Percentiles rank a stretch among this genome's conserved stretches.
phyloP scores from a whole-genome alignment of 306 rosid genomes.

The Lupinus albus region DNA sequence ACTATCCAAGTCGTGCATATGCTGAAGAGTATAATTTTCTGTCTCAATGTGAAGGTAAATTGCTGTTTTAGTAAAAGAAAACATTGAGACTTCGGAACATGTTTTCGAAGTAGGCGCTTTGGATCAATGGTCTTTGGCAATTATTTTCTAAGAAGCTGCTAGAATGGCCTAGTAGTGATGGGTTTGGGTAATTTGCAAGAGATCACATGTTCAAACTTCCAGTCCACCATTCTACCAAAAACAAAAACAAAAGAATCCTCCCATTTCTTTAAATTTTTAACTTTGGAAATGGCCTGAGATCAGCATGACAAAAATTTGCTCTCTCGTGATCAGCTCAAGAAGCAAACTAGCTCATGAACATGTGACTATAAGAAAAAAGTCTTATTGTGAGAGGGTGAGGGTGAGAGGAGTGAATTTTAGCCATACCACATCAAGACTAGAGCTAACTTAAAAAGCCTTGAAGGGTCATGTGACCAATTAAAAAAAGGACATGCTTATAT shows the following conservation, averaged over 20 bases:
- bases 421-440: too few species aligned
- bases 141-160: conserved; percentile 6
- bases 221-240: not conserved
- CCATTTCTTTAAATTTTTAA: not conserved
- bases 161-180: not conserved
- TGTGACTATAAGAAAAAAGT: too few species aligned
- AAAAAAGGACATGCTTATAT: too few species aligned
- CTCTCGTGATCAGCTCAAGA: too few species aligned
- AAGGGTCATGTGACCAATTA: too few species aligned
- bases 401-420: too few species aligned
- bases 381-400: too few species aligned
- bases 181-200: too few species aligned
- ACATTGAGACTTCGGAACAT: not conserved
- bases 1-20: conserved; percentile 1
- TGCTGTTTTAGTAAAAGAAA: conserved; percentile 28
- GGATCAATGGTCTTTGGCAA: conserved; percentile 16
- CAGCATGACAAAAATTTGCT: too few species aligned
- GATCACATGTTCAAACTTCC: not conserved
- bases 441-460: too few species aligned
- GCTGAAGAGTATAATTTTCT: conserved; percentile 27
- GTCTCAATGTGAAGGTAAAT: not conserved
- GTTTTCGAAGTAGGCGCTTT: conserved; percentile 21
- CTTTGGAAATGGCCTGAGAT: not conserved
- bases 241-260: not conserved
- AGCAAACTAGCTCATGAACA: too few species aligned